Base-by-base conservation (phyloP, 352 stramenopile species). In the Ochromonadaceae sp. region DNA sequence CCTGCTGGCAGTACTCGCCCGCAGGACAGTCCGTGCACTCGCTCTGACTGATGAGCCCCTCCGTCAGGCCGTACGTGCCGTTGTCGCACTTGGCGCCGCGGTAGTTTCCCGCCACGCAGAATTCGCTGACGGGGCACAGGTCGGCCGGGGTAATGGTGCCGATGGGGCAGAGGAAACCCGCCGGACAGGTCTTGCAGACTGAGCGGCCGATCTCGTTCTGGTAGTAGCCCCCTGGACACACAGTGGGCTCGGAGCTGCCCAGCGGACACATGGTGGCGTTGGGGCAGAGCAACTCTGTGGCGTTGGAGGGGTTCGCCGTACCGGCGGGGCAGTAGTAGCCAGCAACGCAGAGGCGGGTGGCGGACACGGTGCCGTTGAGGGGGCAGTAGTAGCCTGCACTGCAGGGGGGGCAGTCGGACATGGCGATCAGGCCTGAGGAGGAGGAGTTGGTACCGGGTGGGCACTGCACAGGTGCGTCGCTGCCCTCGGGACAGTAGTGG, bases 241-340 rank as follows among this genome's bases (percentile, higher is more conserved):
- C 60, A 12, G 78, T 68, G 1, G 84, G 59, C 81, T 90, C 5
- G n/a, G n/a, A n/a, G n/a, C n/a, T n/a, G n/a, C n/a, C n/a, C n/a
- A n/a, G n/a, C n/a, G n/a, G n/a, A n/a, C n/a, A n/a, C n/a, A n/a
- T n/a, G n/a, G n/a, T n/a, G n/a, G n/a, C n/a, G n/a, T n/a, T n/a
- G n/a, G n/a, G n/a, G n/a, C n/a, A n/a, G n/a, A n/a, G n/a, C n/a
- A n/a, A n/a, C 1, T 76, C 90, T 20, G 85, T 85, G 2, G 72
- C 82, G 26, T 81, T 81, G 81, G 82, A 3, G 2, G 74, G 62
- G 0, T 74, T 79, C 4, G 73, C 69, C 0, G 84, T 89, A 14
- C 75, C 76, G 20, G 87, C 71, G 10, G 83, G 84, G 67, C 87
- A 95, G 59, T 91, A 94, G 66, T 95, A 72, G 0, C 87, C 87